Base-by-base conservation (phyloP, 2,329 filamentous ascomycete genomes). In the Didymosphaeria variabile region DNA sequence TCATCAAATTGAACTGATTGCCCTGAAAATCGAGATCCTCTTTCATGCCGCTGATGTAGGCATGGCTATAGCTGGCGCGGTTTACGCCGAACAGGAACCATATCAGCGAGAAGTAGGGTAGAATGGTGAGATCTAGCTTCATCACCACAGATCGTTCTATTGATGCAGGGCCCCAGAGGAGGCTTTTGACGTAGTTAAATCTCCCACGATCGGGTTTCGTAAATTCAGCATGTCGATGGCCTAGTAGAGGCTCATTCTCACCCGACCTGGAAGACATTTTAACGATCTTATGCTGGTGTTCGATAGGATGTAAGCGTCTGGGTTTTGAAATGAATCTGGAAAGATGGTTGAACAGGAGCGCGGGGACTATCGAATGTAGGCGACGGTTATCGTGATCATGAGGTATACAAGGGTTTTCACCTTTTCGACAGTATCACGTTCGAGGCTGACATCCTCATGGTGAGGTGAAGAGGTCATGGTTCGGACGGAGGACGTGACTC, bases 11-110 rank as follows among this genome's bases (percentile, higher is more conserved):
- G 49, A 52, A 52, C 5, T 52, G 32, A 9, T 52, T 52, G n/a
- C 49, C 49, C n/a, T 40, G 17, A 10, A 52, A 52, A 32, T 52
- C 10, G 31, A 52, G 49, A 21, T 52, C 49, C 21, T 52, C 49
- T 19, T 52, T 52, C 49, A 52, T 52, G 9, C 49, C 49, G 32
- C 49, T 52, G 49, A 52, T 52, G 32, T 52, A 52, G n/a, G 49
- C 49, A 26, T 52, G 49, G 19, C 49, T 52, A n/a, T 52, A 52
- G 49, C 49, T 52, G 26, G 49, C 31, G n/a, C 49, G 31, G 13
- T 52, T 52, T 4, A 52, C 49, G 31, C 49, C 49, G 34, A 52
- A 52, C 5, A 52, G 49, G 10, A 52, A 52, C 49, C 49, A 52
- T 36, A 52, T 52, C 9, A 52, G n/a, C 5, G 49, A 52, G 19